Percentiles rank a stretch among this genome's conserved stretches.
Evolutionary conservation across 2,329 filamentous ascomycete species (phyloP).

Genomic region (Apiospora aurea): DNA sequence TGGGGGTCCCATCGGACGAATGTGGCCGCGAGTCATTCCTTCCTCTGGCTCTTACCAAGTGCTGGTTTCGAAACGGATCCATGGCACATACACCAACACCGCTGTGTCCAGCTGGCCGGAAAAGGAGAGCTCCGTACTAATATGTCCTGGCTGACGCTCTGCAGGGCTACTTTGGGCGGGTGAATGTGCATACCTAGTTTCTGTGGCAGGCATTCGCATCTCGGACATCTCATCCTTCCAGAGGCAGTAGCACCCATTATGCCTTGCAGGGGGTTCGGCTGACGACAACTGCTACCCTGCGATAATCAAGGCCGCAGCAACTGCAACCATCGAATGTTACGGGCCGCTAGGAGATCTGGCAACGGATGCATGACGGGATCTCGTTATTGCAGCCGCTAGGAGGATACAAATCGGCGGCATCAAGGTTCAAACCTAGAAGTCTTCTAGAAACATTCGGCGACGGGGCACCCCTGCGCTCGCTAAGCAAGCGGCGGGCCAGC

Average conservation of each 20-base stretch:
- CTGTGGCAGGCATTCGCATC: neutral
- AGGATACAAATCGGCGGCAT: neutral
- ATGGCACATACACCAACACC: neutral
- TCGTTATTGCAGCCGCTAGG: conserved; percentile 6
- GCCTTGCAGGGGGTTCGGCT: neutral
- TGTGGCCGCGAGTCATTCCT: neutral
- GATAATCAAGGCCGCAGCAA: neutral
- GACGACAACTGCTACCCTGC: neutral
- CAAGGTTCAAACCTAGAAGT: conserved; percentile 15
- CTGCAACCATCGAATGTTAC: neutral
- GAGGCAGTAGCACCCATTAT: neutral
- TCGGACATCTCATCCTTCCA: neutral
- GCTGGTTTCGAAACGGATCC: conserved; percentile 1
- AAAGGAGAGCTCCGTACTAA: neutral
- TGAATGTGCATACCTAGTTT: neutral
- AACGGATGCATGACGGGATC: conserved; percentile 18
- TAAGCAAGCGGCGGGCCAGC: neutral
- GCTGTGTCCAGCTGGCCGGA: neutral
- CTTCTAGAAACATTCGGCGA: neutral
- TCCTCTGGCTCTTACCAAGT: neutral
- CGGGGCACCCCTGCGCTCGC: neutral
- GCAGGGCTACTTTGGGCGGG: neutral
- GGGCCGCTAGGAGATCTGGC: conserved; percentile 14
- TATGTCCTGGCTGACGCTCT: neutral
- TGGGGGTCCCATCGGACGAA: neutral